Conservation (phyloP, 169 alveolate species). For the Plasmodium cynomolgi region DNA sequence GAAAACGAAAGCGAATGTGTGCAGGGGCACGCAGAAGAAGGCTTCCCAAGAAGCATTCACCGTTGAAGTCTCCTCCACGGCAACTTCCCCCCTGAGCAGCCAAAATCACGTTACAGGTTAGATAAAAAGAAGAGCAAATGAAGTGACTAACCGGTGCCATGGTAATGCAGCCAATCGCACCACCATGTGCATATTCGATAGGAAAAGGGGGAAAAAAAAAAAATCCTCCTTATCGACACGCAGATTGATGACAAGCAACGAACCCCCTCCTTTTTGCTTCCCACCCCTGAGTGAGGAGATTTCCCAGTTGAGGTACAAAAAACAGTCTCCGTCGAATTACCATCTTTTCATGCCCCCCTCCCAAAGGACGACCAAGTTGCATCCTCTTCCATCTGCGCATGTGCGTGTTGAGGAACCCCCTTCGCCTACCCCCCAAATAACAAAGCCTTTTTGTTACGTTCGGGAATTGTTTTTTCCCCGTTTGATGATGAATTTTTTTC, state of each 20-base stretch:
- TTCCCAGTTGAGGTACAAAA: neutral
- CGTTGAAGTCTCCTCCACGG: too few species aligned
- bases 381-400: neutral
- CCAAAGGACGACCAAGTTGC: neutral
- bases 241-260: neutral
- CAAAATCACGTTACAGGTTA: neutral
- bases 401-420: neutral
- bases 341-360: neutral
- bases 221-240: neutral
- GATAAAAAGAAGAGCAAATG: neutral
- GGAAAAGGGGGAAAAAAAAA: neutral
- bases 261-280: neutral
- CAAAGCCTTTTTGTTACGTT: neutral
- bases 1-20: too few species aligned
- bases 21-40: neutral
- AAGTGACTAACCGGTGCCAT: neutral
- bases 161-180: neutral
- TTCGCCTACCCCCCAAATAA: neutral
- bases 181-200: neutral
- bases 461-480: neutral
- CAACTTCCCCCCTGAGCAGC: neutral
- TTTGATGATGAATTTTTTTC: neutral
- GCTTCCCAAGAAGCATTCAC: neutral
- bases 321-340: neutral
- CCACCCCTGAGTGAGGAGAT: neutral